Base-by-base conservation (phyloP, 2,329 filamentous ascomycete genomes). In the Talaromyces sp. region DNA sequence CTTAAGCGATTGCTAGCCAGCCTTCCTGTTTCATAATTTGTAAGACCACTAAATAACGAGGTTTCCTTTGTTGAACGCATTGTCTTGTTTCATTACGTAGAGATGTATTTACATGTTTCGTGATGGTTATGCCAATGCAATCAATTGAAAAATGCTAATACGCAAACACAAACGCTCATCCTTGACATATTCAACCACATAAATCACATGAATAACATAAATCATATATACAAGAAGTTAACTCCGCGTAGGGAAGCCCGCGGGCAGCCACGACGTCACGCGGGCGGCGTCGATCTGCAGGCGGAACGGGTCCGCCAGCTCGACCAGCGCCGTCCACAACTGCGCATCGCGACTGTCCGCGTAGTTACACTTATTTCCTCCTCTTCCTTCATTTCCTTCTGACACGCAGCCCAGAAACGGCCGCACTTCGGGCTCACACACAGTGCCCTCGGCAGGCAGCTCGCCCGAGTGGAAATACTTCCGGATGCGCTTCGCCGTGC, bases 1-100 rank as follows among this genome's bases (percentile, higher is more conserved):
- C 78, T 73, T 80, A 78, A 74, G 74, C 69, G 57, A 59, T 49
- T 63, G 53, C 59, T 60, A 49, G 36, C 49, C 36, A 28, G 2
- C 17, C 4, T 33, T 56, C 25, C 33, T 59, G 51, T 59, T 53
- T 30, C 28, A 47, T 59, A 49, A 33, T 54, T 54, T 60, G 58
- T 60, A 60, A 60, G 55, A 60, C 56, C 49, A 53, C 49, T 28
- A 49, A 58, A 51, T 55, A 60, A 60, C 44, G 51, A 59, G 52
- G 30, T 56, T 57, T 59, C 58, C 30, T 59, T 59, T 59, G 57
- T 59, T 53, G 49, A 52, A 19, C 22, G 44, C 44, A 19, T 47
- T 25, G 44, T 11, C 44, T 30, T 32, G 22, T 55, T 55, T 25
- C 44, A 11, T 25, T 47, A 7, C 44, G 44, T 47, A 47, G 44